Conservation (phyloP, 73 alveolate genomes). For the Urostyla sp. region DNA sequence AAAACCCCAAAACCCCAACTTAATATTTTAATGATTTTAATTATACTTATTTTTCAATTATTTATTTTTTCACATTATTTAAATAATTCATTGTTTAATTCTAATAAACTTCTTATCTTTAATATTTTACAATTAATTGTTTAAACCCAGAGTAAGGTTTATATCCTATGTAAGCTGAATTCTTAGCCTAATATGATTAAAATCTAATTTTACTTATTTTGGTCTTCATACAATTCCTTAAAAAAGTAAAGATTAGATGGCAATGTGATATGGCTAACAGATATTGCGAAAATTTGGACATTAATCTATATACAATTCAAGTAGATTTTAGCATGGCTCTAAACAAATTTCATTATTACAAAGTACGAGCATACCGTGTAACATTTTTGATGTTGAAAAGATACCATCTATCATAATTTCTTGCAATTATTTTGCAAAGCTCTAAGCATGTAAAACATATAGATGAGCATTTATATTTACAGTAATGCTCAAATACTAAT, state of each 20-base stretch:
- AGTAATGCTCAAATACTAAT: slow-evolving; percentile 78
- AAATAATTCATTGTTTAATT: neutral
- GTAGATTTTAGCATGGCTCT: slow-evolving; percentile 57
- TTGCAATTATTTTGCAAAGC: slow-evolving; percentile 72
- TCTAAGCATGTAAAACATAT: slow-evolving; percentile 71
- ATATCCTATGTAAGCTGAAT: slow-evolving; percentile 36
- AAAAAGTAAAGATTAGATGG: slow-evolving; percentile 70
- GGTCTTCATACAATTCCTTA: slow-evolving; percentile 74
- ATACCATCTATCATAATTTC: slow-evolving; percentile 62
- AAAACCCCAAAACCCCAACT: too few relatives aligned
- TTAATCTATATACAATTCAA: slow-evolving; percentile 80
- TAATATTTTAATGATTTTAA: neutral
- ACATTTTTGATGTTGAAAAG: slow-evolving; percentile 73
- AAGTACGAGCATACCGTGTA: slow-evolving; percentile 64
- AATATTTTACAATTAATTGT: too few relatives aligned
- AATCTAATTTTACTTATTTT: slow-evolving; percentile 68
- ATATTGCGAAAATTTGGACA: slow-evolving; percentile 83
- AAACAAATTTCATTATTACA: slow-evolving; percentile 74
- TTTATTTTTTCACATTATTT: neutral
- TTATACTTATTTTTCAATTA: neutral
- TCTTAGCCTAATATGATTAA: slow-evolving; percentile 60
- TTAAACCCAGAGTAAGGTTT: slow-evolving; percentile 76
- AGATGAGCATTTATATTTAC: slow-evolving; percentile 72
- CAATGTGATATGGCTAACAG: slow-evolving; percentile 72
- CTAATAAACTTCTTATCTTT: too few relatives aligned